A percentile compares a stretch with the other conserved stretches of the same genome.
Conservation (phyloP, 2,329 filamentous ascomycete species). For the Didymosphaeria variabile region DNA sequence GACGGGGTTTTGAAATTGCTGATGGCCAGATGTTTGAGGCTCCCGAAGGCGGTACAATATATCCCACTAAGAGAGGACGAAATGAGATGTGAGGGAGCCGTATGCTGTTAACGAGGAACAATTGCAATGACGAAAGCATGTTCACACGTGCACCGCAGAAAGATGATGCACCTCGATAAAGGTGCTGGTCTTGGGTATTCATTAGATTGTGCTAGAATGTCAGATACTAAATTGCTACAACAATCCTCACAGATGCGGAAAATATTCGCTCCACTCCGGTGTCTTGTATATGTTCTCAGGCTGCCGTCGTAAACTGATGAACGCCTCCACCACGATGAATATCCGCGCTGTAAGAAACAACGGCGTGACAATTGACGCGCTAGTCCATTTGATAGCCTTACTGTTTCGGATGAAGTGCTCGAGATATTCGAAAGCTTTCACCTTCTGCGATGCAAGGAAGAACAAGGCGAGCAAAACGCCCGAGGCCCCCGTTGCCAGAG, state of each 20-base stretch:
- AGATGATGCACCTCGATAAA: neutral
- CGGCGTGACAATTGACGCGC: conserved; percentile 22
- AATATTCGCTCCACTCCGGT: conserved; percentile 35
- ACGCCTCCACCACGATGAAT: conserved; percentile 39
- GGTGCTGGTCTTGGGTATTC: neutral
- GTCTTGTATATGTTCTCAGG: conserved; percentile 33
- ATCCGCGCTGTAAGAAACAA: conserved; percentile 32
- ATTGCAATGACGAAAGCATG: neutral
- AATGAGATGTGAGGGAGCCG: conserved; percentile 7
- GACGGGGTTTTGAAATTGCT: conserved; percentile 14
- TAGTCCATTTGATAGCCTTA: conserved; percentile 17
- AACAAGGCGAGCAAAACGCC: conserved; percentile 36
- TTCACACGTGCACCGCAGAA: neutral
- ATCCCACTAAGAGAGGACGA: conserved; percentile 17
- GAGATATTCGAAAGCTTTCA: conserved; percentile 22
- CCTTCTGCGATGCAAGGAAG: conserved; percentile 30
- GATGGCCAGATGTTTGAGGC: conserved; percentile 30
- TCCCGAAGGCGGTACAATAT: conserved; percentile 27
- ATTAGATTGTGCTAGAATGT: neutral
- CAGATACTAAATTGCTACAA: neutral
- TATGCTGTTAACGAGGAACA: neutral
- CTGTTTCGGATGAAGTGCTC: conserved; percentile 31
- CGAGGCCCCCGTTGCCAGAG: conserved; percentile 33
- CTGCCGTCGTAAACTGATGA: conserved; percentile 33
- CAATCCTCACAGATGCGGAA: conserved; percentile 43